A percentile compares a stretch with the other conserved stretches of the same genome.
These are phyloP conservation scores for Cryphonectria carpinicola DNA, from an alignment of 2,329 filamentous ascomycete species.

Conservation along the genomic window DNA sequence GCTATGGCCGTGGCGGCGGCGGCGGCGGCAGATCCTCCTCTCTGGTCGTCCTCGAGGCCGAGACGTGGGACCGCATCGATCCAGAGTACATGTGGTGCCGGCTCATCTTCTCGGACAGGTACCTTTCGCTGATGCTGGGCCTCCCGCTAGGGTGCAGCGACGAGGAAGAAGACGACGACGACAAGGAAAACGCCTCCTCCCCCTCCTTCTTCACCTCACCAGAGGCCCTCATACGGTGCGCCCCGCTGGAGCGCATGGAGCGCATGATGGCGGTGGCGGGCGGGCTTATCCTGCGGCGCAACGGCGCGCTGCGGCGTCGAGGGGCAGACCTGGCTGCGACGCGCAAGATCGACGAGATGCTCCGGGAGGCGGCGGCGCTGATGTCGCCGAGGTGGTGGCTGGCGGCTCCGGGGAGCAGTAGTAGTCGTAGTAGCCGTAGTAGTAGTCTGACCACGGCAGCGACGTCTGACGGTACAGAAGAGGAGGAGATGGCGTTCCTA, in stretches of 20 bases:
- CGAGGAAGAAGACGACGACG: constrained; percentile 25
- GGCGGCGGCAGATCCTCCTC: not conserved
- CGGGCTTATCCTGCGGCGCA: constrained; percentile 44
- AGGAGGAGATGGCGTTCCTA: constrained; percentile 32
- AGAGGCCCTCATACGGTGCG: constrained; percentile 36
- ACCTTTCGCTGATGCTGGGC: constrained; percentile 52
- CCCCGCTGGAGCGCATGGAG: constrained; percentile 42
- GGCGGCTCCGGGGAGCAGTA: constrained; percentile 29
- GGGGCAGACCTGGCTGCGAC: constrained; percentile 36
- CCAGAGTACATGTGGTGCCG: constrained; percentile 50
- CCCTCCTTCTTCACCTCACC: constrained; percentile 33
- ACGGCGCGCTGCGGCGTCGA: constrained; percentile 32
- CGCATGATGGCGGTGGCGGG: constrained; percentile 40
- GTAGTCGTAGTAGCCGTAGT: not conserved
- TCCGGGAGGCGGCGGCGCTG: constrained; percentile 41
- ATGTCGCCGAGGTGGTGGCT: constrained; percentile 51
- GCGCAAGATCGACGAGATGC: constrained; percentile 42
- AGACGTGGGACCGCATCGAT: constrained; percentile 36
- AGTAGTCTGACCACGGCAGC: not conserved
- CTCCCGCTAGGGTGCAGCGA: constrained; percentile 45
- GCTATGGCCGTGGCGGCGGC: constrained; percentile 14
- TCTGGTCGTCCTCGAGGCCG: constrained; percentile 34
- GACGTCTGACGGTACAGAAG: not conserved
- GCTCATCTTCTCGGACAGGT: constrained; percentile 49
- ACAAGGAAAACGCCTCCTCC: not conserved